Evolutionary conservation across 225 moss, liverwort and hornwort genomes (phyloP).

Genomic region (Anthoceros angustus): DNA sequence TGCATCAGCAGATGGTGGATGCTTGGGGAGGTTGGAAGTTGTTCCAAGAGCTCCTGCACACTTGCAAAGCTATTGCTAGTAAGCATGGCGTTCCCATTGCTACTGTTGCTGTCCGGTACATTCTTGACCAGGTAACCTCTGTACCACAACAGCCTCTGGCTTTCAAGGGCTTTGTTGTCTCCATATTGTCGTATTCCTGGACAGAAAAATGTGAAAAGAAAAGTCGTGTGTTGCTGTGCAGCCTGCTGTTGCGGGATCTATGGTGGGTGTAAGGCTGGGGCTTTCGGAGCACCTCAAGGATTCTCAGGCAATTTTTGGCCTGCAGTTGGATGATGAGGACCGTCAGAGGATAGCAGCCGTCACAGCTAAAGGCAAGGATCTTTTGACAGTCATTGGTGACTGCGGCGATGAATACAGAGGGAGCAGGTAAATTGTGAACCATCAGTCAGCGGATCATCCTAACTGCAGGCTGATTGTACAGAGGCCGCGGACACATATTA

Average conservation of each 20-base stretch:
- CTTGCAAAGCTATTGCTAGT: slow-evolving; percentile 46
- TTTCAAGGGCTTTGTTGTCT: background rate
- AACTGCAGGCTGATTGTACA: no score
- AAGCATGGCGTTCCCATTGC: slow-evolving; percentile 78
- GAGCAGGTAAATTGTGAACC: no score
- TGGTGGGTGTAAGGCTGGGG: slow-evolving; percentile 84
- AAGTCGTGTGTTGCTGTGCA: slow-evolving; percentile 10
- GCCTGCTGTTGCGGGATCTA: slow-evolving; percentile 77
- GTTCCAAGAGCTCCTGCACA: slow-evolving; percentile 72
- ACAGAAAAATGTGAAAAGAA: background rate
- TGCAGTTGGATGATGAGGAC: slow-evolving; percentile 67
- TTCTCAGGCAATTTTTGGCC: slow-evolving; percentile 58
- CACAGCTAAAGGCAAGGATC: slow-evolving; percentile 39
- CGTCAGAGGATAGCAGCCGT: slow-evolving; percentile 42
- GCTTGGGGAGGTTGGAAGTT: slow-evolving; percentile 93
- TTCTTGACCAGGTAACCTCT: slow-evolving; percentile 45
- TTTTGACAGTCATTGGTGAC: slow-evolving; percentile 70
- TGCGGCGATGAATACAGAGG: slow-evolving; percentile 89
- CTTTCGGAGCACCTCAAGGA: slow-evolving; percentile 64
- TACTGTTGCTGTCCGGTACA: slow-evolving; percentile 65
- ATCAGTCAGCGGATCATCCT: no score
- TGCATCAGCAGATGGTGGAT: slow-evolving; percentile 54
- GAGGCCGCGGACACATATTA: no score
- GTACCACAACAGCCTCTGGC: background rate
- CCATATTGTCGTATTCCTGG: background rate